Conservation (phyloP, 2,329 filamentous ascomycete species). For the Didymella glomerata region DNA sequence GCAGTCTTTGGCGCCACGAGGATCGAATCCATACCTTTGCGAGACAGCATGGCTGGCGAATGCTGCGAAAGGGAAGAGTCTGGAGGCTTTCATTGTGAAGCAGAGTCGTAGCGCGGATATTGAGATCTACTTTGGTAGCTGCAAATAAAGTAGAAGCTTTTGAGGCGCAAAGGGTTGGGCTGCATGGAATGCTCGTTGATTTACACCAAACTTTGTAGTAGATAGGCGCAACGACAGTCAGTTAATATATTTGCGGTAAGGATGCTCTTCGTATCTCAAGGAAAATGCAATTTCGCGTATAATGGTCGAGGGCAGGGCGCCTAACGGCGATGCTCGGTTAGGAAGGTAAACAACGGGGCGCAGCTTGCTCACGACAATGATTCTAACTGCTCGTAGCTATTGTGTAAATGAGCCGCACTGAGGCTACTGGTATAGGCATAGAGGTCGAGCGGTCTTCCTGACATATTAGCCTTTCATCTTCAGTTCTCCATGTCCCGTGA, state of each 20-base stretch:
- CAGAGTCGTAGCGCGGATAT: neutral
- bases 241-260: neutral
- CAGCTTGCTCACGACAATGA: neutral
- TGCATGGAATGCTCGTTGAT: no score
- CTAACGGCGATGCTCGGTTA: neutral
- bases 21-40: neutral
- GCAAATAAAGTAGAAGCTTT: no score
- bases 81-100: neutral
- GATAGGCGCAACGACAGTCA: neutral
- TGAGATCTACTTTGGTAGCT: no score
- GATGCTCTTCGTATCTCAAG: neutral
- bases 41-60: neutral
- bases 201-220: no score
- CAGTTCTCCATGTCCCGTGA: no score
- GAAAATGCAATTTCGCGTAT: neutral
- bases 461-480: no score
- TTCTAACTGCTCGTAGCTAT: no score
- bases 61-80: neutral
- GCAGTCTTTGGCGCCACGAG: constrained; percentile 5
- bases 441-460: neutral
- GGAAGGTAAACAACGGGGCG: neutral
- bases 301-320: neutral
- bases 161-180: neutral
- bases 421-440: neutral
- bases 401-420: neutral